Base-by-base conservation (phyloP, 2,329 filamentous ascomycete species). In the Epichloe sylvatica region DNA sequence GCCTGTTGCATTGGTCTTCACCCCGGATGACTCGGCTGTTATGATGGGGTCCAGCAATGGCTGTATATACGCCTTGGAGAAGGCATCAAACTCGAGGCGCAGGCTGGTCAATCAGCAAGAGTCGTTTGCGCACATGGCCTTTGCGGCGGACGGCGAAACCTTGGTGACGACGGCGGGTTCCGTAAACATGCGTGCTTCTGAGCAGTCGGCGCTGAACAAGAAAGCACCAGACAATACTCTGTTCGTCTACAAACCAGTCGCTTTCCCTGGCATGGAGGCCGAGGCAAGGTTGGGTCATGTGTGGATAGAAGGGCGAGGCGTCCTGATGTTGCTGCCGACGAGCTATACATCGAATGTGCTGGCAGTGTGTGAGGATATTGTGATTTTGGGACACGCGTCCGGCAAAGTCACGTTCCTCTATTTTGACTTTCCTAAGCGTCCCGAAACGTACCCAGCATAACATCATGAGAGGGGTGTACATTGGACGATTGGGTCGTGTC, bases 361-460 rank as follows among this genome's bases (percentile, higher is more conserved):
- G 46, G 49, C 51, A 23, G 38, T 50, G 17, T 53, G 51, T 38
- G 49, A 43, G 34, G 48, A 53, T 15, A 46, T 53, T 17, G 23
- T 53, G 2, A 53, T 53, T 48, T 9, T 53, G 46, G 51, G 51
- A 19, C 51, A 53, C n/a, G 51, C 51, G 15, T 53, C 51, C 12
- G 51, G 51, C 11, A 53, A 51, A 23, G 49, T 53, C 37, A 51
- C 51, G n/a, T 53, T 53, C 46, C 43, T 53, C 3, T 53, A 53
- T 41, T 53, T 53, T 39, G 46, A 51, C 12, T 49, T 53, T 5
- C 49, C 49, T 1, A 51, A 34, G 35, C 19, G 46, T n/a, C 51
- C 49, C 3, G 51, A 38, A 12, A 41, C 13, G n/a, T 53, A 53
- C 47, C n/a, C 49, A 2, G 36, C 21, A 9, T 51, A 19, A 42